Base-by-base conservation (phyloP, 2,329 filamentous ascomycete species). In the Westerdykella ornata region DNA sequence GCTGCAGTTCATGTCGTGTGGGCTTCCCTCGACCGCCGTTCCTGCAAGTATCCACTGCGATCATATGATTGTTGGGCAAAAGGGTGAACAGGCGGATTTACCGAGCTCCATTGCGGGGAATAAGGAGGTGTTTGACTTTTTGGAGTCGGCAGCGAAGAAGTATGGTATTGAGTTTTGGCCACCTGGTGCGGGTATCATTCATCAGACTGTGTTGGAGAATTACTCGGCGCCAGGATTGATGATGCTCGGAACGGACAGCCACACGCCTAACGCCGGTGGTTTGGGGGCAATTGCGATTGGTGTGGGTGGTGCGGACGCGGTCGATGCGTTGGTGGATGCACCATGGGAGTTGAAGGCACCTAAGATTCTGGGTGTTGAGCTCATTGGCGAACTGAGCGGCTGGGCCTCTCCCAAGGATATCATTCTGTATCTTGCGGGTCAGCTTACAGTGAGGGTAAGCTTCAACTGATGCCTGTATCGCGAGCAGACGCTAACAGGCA, bases 11-110 rank as follows among this genome's bases (percentile, higher is more conserved):
- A 98, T 98, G 90, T 87, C 86, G 19, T 98, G 92, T 68, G 86
- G 88, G 41, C 76, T 98, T 40, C 85, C 84, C 19, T 81, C 81
- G 45, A 95, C 92, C 2, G 89, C 89, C 8, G 90, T 98, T 37
- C 92, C 92, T 9, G 90, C 92, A 37, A 96, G 89, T 66, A 96
- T 97, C 55, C 92, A 98, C 72, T 98, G 92, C 70, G 92, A 98
- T 72, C 92, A 98, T 68, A 83, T 98, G 81, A 97, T 98, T 70
- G 90, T 97, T 20, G 92, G 90, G 42, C 84, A 94, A 69, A 85
- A 82, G 63, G 92, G 92, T 44, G 92, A 90, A 28, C 83, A 90
- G 57, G 78, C 81, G 17, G 92, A 98, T 70, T 71, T 98, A 47
- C 79, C 84, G 19, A 80, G 83, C 22, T 92, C 88, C 32, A 94